Conservation (phyloP, 768 basidiomycete genomes). For the Mycena filopes region DNA sequence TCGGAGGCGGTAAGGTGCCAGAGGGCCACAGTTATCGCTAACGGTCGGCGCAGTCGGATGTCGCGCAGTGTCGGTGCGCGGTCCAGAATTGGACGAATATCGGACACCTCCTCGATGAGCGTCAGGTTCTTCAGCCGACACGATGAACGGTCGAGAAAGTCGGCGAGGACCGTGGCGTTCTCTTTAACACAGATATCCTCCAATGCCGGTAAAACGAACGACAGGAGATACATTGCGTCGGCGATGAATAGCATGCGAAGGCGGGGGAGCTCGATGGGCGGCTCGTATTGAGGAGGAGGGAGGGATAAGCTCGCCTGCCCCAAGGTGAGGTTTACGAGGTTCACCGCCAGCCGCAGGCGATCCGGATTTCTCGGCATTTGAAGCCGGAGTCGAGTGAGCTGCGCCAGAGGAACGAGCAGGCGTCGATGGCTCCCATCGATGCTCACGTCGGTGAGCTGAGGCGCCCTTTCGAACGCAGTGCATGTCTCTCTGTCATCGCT, state of each 20-base stretch:
- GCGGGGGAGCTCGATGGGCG: neutral
- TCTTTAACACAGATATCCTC: conserved; percentile 11
- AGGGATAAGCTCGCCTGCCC: conserved; percentile 10
- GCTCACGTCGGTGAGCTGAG: conserved; percentile 9
- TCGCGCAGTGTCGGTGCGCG: conserved; percentile 2
- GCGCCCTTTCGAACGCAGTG: conserved; percentile 5
- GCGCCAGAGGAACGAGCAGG: neutral
- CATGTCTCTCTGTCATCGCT: conserved; percentile 17
- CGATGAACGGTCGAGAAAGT: conserved; percentile 1
- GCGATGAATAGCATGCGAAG: conserved; percentile 3
- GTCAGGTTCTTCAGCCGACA: conserved; percentile 5
- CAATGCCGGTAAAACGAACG: conserved; percentile 6
- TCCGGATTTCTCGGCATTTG: conserved; percentile 15
- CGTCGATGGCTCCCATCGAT: conserved; percentile 16
- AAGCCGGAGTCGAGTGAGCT: conserved; percentile 8
- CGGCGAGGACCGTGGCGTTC: neutral
- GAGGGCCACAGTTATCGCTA: neutral
- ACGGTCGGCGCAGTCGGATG: neutral
- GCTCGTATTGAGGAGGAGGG: neutral
- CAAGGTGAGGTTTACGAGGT: neutral
- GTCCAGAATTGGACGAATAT: neutral
- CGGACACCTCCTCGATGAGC: neutral
- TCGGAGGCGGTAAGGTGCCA: neutral
- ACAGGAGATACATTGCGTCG: conserved; percentile 3
- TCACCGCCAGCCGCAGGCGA: neutral